phyloP scores from a whole-genome alignment of 352 stramenopile genomes.

The Phytopythium montanum region DNA sequence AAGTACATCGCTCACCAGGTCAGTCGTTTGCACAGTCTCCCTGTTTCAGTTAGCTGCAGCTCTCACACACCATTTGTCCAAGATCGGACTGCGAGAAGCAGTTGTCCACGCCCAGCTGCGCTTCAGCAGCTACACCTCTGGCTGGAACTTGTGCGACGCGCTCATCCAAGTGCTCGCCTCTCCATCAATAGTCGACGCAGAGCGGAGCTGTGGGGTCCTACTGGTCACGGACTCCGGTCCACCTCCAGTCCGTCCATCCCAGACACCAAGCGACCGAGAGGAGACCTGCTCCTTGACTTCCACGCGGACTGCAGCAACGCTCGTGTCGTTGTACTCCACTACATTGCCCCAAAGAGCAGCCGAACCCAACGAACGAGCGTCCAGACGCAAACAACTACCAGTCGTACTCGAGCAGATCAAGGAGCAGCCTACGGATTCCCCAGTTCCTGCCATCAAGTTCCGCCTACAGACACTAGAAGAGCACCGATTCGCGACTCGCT shows the following conservation, averaged over 20 bases:
- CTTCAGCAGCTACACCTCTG: constrained; percentile 51
- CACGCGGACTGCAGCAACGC: constrained; percentile 11
- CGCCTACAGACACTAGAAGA: constrained; percentile 53
- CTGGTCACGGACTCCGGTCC: no score
- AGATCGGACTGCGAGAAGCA: constrained; percentile 6
- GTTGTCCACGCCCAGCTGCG: constrained; percentile 16
- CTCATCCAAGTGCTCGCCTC: constrained; percentile 18
- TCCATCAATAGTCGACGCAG: constrained; percentile 8
- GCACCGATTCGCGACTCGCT: constrained; percentile 45
- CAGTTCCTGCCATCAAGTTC: constrained; percentile 7
- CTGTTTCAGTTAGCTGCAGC: not conserved
- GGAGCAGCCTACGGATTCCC: not conserved
- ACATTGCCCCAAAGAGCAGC: not conserved
- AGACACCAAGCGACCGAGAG: constrained; percentile 1
- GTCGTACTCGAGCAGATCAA: not conserved
- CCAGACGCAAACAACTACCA: not conserved
- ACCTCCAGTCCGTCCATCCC: not conserved
- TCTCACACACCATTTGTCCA: constrained; percentile 1
- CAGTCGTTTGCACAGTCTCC: not conserved
- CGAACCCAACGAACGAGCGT: not conserved
- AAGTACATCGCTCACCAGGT: constrained; percentile 2
- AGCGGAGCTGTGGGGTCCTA: constrained; percentile 10
- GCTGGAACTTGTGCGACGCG: constrained; percentile 36
- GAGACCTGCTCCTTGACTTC: constrained; percentile 19
- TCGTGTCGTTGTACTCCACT: constrained; percentile 6